These are phyloP conservation scores for Hapsidospora chrysogenum DNA, from an alignment of 495 filamentous ascomycete genomes.

Conservation along the genomic window DNA sequence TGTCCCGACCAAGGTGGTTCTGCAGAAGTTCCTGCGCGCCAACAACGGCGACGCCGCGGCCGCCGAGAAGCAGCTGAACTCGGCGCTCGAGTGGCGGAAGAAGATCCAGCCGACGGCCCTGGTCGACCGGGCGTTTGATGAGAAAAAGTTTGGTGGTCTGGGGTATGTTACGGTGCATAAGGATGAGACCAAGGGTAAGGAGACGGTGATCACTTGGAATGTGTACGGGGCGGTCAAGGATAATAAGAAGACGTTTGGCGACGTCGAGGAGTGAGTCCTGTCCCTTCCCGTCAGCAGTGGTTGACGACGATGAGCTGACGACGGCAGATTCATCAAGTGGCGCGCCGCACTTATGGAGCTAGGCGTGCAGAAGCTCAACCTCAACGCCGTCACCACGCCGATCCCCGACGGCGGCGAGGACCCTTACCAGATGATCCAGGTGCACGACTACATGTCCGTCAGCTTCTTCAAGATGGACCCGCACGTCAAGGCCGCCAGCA, in stretches of 20 bases:
- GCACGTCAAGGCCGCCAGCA: constrained; percentile 49
- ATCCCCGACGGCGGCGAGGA: constrained; percentile 62
- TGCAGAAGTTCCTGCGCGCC: constrained; percentile 84
- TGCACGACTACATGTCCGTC: constrained; percentile 78
- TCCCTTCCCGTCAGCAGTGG: not conserved
- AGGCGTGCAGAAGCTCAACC: constrained; percentile 49
- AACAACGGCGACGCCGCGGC: constrained; percentile 58
- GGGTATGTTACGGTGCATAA: constrained; percentile 37
- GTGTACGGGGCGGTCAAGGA: constrained; percentile 70
- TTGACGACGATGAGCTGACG: constrained; percentile 5
- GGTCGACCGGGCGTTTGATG: constrained; percentile 27
- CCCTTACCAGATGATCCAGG: constrained; percentile 74
- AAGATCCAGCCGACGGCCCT: constrained; percentile 31
- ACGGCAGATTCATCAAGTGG: constrained; percentile 61
- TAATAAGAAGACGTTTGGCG: constrained; percentile 51
- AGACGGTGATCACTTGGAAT: constrained; percentile 61
- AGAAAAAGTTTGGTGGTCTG: constrained; percentile 38
- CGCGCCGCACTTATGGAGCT: constrained; percentile 76
- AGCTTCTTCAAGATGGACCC: constrained; percentile 63
- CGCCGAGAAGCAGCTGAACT: constrained; percentile 57
- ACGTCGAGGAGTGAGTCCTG: constrained; percentile 52
- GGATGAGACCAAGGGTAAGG: constrained; percentile 9
- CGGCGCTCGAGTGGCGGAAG: constrained; percentile 68
- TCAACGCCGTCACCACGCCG: constrained; percentile 44
- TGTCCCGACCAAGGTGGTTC: constrained; percentile 58